Evolutionary conservation across 176 grass and related monocot species (phyloP).

Genomic region (Calamus simplicifolius): DNA sequence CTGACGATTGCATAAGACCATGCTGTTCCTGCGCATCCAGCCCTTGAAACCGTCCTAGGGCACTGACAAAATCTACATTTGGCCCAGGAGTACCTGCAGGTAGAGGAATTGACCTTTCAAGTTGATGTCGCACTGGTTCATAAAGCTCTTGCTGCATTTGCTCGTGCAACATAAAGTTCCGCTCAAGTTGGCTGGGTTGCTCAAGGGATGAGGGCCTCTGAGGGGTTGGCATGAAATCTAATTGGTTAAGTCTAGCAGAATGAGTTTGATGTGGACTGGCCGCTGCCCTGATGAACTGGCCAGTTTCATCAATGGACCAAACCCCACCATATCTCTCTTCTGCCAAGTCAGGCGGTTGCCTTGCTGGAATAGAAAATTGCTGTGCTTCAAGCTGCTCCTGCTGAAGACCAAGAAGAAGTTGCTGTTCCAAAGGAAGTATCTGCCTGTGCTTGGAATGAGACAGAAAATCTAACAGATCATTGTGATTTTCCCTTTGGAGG

Average conservation of each 20-base stretch:
- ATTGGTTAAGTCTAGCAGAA: conserved; percentile 41
- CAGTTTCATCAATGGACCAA: conserved; percentile 65
- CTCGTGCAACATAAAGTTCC: conserved; percentile 58
- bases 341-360: conserved; percentile 52
- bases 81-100: conserved; percentile 37
- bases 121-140: conserved; percentile 39
- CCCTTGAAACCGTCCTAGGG: conserved; percentile 43
- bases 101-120: conserved; percentile 65
- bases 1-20: conserved; percentile 39
- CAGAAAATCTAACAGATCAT: conserved; percentile 55
- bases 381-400: conserved; percentile 85
- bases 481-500: conserved; percentile 47
- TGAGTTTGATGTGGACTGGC: conserved; percentile 54
- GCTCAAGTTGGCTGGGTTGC: conserved; percentile 46
- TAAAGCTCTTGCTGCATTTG: conserved; percentile 41
- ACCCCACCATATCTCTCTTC: conserved; percentile 71
- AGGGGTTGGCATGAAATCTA: conserved; percentile 50
- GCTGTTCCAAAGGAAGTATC: conserved; percentile 75
- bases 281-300: conserved; percentile 52
- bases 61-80: conserved; percentile 50
- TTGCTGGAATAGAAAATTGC: conserved; percentile 45
- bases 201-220: conserved; percentile 49
- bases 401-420: conserved; percentile 75
- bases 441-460: conserved; percentile 73
- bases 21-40: conserved; percentile 43